Evolutionary conservation across 129 eudicot species (phyloP).

Genomic region (Oenanthe sinensis): DNA sequence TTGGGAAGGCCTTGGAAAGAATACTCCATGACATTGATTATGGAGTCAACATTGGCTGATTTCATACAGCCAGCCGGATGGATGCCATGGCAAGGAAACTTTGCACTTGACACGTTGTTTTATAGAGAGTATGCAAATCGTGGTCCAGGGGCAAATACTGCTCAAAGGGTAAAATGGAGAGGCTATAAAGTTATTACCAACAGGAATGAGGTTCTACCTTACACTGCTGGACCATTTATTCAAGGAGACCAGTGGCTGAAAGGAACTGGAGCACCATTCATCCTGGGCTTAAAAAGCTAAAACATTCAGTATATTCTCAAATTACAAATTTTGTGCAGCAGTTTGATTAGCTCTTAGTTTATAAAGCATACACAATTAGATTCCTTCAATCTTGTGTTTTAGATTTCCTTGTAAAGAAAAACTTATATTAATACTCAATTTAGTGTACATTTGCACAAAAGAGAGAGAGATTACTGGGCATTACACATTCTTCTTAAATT

Average conservation of each 20-base stretch:
- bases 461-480: background rate
- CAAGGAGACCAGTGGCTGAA: constrained; percentile 40
- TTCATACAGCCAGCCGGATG: constrained; percentile 54
- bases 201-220: constrained; percentile 27
- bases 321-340: background rate
- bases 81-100: constrained; percentile 48
- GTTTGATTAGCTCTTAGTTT: background rate
- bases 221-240: constrained; percentile 30
- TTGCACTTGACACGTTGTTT: constrained; percentile 34
- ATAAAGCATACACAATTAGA: no score
- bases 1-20: constrained; percentile 59
- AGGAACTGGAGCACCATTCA: constrained; percentile 22
- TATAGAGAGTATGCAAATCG: constrained; percentile 43
- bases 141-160: constrained; percentile 54
- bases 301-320: background rate
- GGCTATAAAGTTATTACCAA: constrained; percentile 39
- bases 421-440: background rate
- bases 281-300: constrained; percentile 27
- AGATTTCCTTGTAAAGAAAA: background rate
- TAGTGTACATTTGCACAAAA: background rate
- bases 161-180: constrained; percentile 44
- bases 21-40: constrained; percentile 39
- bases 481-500: background rate
- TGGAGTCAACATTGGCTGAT: constrained; percentile 40
- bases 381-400: no score